Percentiles rank a stretch among this genome's conserved stretches.
These are phyloP conservation scores for Neopestalotiopsis sp. DNA, from an alignment of 2,329 filamentous ascomycete species.

Conservation along the genomic window DNA sequence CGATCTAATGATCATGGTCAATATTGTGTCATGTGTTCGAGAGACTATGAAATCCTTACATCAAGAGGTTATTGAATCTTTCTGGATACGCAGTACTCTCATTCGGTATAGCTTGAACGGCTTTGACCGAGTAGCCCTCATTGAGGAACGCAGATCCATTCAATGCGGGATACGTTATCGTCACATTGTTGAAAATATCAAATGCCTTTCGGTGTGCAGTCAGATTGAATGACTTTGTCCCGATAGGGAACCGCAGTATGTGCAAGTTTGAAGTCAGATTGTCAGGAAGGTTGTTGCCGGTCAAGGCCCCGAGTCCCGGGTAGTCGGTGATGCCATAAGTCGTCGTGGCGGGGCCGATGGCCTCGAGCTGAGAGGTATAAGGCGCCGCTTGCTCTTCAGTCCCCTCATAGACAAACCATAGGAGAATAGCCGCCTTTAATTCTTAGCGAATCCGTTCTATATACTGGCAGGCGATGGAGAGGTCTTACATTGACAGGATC, in stretches of 20 bases:
- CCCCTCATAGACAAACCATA: constrained; percentile 13
- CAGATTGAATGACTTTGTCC: constrained; percentile 10
- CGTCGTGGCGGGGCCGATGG: constrained; percentile 2
- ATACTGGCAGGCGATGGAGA: no score
- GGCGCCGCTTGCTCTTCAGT: constrained; percentile 11
- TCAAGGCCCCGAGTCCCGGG: constrained; percentile 7
- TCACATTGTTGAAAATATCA: constrained; percentile 13
- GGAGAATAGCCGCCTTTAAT: neutral
- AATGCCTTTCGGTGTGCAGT: constrained; percentile 12
- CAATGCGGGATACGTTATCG: neutral
- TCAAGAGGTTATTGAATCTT: constrained; percentile 16
- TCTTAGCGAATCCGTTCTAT: no score
- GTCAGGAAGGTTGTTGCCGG: neutral
- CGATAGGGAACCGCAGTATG: constrained; percentile 8
- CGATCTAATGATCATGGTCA: neutral
- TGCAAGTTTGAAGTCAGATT: neutral
- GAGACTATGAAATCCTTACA: neutral
- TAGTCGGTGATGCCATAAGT: neutral
- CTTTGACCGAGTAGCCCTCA: constrained; percentile 16
- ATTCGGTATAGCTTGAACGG: constrained; percentile 11
- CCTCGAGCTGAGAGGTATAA: constrained; percentile 7
- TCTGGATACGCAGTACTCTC: constrained; percentile 16
- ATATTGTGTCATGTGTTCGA: neutral
- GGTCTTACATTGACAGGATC: constrained; percentile 15
- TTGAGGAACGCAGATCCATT: constrained; percentile 6